Evolutionary conservation across 257 asterid genomes (phyloP), one percentile per base, ranked within the genome.

Genomic region (Paraleonurus japonicus): DNA sequence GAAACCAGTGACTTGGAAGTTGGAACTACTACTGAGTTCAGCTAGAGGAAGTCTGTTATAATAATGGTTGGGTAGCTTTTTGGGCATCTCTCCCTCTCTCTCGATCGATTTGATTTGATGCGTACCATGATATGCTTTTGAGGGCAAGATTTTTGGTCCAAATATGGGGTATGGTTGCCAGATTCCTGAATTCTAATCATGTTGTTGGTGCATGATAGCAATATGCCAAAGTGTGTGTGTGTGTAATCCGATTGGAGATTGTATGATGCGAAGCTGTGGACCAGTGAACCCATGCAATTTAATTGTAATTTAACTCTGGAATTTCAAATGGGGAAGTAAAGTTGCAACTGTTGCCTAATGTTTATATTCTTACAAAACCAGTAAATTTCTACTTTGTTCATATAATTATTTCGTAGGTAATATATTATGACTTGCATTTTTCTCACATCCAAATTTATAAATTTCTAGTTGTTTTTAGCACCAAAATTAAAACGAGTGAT

Each of bases 141-240:
- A 67, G 47, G 63, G 70, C 57, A n/a, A 64, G 37, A 43, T 47
- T 55, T 43, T 24, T 0, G 10, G 48, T 47, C 41, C 30, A 58
- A 30, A 9, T 67, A 58, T 65, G 78, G 72, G 7, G 30, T 35
- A 20, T 51, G 58, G 59, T 64, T 73, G 67, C 55, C 27, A 39
- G 58, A 17, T 45, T 27, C 30, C 24, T 41, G 60, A 35, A 45
- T 58, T 24, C 17, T 60, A 32, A 47, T 58, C 43, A 32, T 13
- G 54, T 17, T 1, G 45, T 58, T 17, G 30, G 6, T 54, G 17
- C 41, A 33, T 43, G 69, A 74, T 57, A 57, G 78, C 55, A 58
- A 61, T 24, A 47, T 65, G 66, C 78, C 28, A 20, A n/a, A 4
- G 48, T 41, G n/a, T 41, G n/a, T 13, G 48, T 41, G 47, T 16